Base-by-base conservation (phyloP, 305 asterid species). In the Fraxinus greggii region DNA sequence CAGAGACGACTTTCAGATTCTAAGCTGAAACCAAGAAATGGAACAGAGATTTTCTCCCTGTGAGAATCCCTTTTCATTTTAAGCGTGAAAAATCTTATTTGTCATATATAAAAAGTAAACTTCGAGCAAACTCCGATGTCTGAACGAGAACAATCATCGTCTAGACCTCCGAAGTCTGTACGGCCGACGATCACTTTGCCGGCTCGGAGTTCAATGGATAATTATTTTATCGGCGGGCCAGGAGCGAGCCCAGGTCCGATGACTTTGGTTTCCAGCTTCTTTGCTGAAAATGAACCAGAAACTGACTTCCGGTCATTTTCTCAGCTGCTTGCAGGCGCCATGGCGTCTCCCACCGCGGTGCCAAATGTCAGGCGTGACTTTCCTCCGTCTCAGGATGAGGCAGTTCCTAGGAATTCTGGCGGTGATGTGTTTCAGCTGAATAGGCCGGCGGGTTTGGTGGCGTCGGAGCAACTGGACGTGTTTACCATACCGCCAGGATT, bases 181-280 rank as follows among this genome's bases (percentile, higher is more conserved):
- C 33, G 72, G 72, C 95, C 98, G 40, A 83, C 89, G 72, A 87
- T 94, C 82, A 82, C 85, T 84, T 85, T 92, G 23, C 98, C 97
- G 82, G 88, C 96, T 3, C 81, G 92, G 28, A 87, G 77, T 78
- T 79, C 93, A 63, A 77, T 90, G 28, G 95, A 92, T 45, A 88
- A 42, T 79, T 23, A 92, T 12, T 92, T 89, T 65, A 48, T 89
- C n/a, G 89, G 87, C 63, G 94, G 88, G 3, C 59, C 86, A 6
- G 97, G 92, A 24, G 85, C 74, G 7, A 93, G 96, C 73, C 96
- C 91, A 0, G 96, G 97, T 31, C 97, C 97, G 81, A 89, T 93
- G 97, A 86, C 89, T 69, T 56, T 93, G 48, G 94, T 92, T 0
- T 90, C 98, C 3, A 92, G 84, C 54, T 95, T 92, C 59, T 95